Evolutionary conservation across 192 early-diverging fungal genomes (phyloP), one percentile per base, ranked within the genome.

Genomic region (Backusella morwellensis): DNA sequence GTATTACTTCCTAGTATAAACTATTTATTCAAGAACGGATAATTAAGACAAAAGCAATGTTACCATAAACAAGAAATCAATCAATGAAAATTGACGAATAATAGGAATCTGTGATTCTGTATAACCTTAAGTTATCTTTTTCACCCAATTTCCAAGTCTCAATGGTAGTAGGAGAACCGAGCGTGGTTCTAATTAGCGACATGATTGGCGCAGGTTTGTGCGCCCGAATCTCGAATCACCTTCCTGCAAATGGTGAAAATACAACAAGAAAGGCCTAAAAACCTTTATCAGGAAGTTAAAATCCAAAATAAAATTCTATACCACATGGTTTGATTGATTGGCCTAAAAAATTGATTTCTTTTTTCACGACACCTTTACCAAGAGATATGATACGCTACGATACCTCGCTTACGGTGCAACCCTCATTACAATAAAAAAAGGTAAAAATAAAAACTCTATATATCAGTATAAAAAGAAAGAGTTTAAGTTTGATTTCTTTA

Each of bases 1-100:
- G 56, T 63, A 63, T 29, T 23, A 63, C 56, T 63, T 26, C 56
- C 23, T 1, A 12, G 56, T 63, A 63, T 63, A 63, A 63, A 63
- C 23, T 63, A 63, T 63, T 63, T 63, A 29, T 63, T 63, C 56
- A 63, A 63, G 26, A 63, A 63, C 56, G 56, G 56, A 63, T 63
- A 63, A 63, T 63, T 63, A 63, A 29, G 56, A 63, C 23, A 63
- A 63, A 29, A 29, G 26, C 9, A 63, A 63, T 29, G 23, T 63
- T 29, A 63, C 56, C 26, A 63, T 59, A 59, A 29, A 29, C 21
- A 12, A 12, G 12, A 29, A 29, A 23, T 23, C 23, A 15, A 63
- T 29, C 56, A 23, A 63, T 63, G 11, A 63, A 63, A 63, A 4
- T 63, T 63, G 56, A 63, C 56, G 56, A 63, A 63, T 63, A 63